Conservation (phyloP, 106 monocot species). For the Ottelia alismoides region DNA sequence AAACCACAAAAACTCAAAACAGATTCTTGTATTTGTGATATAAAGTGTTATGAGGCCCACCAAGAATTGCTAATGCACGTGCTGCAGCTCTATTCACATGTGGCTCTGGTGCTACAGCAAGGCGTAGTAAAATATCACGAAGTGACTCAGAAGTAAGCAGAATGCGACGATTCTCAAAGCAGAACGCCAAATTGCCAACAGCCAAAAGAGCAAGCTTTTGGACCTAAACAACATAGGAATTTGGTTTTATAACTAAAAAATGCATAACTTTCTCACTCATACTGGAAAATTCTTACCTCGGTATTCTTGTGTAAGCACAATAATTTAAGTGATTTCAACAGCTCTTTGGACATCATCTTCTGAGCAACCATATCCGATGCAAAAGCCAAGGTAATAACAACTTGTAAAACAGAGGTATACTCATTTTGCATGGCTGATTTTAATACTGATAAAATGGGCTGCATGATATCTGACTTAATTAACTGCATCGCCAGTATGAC, state of each 20-base stretch:
- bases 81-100: slow-evolving; percentile 82
- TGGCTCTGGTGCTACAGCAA: slow-evolving; percentile 37
- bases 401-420: slow-evolving; percentile 77
- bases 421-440: slow-evolving; percentile 66
- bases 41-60: too few relatives aligned
- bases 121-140: slow-evolving; percentile 71
- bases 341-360: slow-evolving; percentile 90
- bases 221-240: slow-evolving; percentile 55
- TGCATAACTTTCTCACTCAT: too few relatives aligned
- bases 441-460: slow-evolving; percentile 73
- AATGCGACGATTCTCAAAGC: slow-evolving; percentile 73
- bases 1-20: too few relatives aligned
- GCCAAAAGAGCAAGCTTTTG: slow-evolving; percentile 80
- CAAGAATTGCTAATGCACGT: slow-evolving; percentile 97
- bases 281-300: slow-evolving; percentile 52
- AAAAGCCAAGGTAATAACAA: slow-evolving; percentile 77
- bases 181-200: slow-evolving; percentile 92
- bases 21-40: too few relatives aligned
- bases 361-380: slow-evolving; percentile 87
- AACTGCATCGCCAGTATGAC: slow-evolving; percentile 81
- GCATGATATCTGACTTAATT: slow-evolving; percentile 90
- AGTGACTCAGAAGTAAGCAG: slow-evolving; percentile 73
- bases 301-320: slow-evolving; percentile 74
- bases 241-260: too few relatives aligned
- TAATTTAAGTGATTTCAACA: slow-evolving; percentile 75